These are phyloP conservation scores for Phytophthora aleatoria DNA, from an alignment of 352 stramenopile genomes.

Conservation along the genomic window DNA sequence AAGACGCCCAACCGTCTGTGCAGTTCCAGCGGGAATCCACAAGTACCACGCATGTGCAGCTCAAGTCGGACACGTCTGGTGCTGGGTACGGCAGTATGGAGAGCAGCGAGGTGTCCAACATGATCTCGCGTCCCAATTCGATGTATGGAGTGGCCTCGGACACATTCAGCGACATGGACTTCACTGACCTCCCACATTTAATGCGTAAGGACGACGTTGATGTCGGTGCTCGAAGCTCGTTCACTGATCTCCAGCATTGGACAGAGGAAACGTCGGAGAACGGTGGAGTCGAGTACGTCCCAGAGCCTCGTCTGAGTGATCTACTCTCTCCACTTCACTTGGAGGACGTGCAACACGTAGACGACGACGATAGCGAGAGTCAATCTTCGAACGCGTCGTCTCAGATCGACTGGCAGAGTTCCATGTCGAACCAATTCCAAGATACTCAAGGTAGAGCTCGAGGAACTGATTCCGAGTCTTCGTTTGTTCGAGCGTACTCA, in stretches of 20 bases:
- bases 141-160: constrained; percentile 66
- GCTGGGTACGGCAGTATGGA: constrained; percentile 39
- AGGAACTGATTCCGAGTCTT: constrained; percentile 23
- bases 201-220: constrained; percentile 65
- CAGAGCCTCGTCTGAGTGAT: constrained; percentile 30
- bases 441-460: constrained; percentile 10
- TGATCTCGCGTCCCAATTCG: constrained; percentile 47
- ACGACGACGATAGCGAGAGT: constrained; percentile 40
- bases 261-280: constrained; percentile 21
- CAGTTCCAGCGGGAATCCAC: constrained; percentile 30
- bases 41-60: constrained; percentile 27
- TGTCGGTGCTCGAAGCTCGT: constrained; percentile 30
- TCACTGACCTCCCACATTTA: constrained; percentile 71
- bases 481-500: constrained; percentile 26
- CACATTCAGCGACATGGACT: constrained; percentile 78
- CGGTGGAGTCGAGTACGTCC: constrained; percentile 25
- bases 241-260: constrained; percentile 51
- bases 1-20: constrained; percentile 25
- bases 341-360: constrained; percentile 31
- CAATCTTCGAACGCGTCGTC: constrained; percentile 38
- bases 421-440: constrained; percentile 15
- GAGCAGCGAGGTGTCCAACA: constrained; percentile 30
- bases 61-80: constrained; percentile 26
- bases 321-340: constrained; percentile 35
- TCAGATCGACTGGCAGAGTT: constrained; percentile 38